Evolutionary conservation across 768 basidiomycete species (phyloP), one percentile per base, ranked within the genome.

Genomic region (Russula sp.): DNA sequence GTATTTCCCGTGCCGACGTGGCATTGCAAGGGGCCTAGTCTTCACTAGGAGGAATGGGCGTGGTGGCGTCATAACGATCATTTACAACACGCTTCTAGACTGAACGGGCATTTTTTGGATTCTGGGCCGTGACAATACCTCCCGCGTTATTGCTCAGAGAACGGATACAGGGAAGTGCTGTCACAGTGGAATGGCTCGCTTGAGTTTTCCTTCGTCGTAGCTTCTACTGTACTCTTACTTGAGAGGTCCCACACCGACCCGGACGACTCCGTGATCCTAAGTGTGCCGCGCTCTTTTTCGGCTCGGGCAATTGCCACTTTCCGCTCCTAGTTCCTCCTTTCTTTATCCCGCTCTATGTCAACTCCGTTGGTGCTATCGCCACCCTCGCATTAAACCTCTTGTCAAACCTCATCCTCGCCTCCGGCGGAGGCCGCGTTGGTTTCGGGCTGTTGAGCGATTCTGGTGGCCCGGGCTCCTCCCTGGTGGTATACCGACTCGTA

Each of bases 21-120:
- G 74, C 9, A 65, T 75, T 6, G 72, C 76, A 13, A 75, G 74
- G 18, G 75, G 73, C 42, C 65, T 76, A 48, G 75, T 75, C 9
- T 74, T 75, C 56, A 70, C 70, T 0, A 70, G 72, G 8, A 69
- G 68, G 32, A 37, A 27, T 27, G 76, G 73, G 6, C 64, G 74
- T n/a, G 73, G 74, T 37, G 75, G 72, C 31, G 75, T 69, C 14
- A 61, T 73, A 8, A 68, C 72, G 1, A 44, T 6, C 42, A 44
- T 18, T 18, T 18, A 6, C 42, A 42, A 27, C 22, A 27, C 22
- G 22, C 22, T 27, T 27, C 27, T 27, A 27, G 27, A 27, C 27
- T 3, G 27, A 27, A 2, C 2, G 27, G 27, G 27, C 27, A 27
- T 27, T 27, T 37, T 37, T 37, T 75, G 71, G 16, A 71, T 75